These are phyloP conservation scores for Noccaea caerulescens DNA, from an alignment of 345 rosid species.

Conservation along the genomic window DNA sequence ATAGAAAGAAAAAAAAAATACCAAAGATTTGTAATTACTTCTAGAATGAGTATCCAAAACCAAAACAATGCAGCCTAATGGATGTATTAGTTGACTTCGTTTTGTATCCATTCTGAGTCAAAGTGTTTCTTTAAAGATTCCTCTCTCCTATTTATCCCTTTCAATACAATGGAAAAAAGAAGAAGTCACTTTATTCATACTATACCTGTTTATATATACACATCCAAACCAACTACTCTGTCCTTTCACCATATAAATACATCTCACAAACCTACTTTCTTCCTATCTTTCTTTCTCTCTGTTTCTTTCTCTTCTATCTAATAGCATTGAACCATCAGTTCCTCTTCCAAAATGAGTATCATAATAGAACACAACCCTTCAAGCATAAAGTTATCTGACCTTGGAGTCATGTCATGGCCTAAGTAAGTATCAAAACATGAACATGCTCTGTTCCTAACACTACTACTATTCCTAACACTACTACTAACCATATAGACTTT, in stretches of 20 bases:
- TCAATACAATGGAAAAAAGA: constrained; percentile 19
- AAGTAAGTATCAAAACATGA: constrained; percentile 42
- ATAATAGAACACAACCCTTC: constrained; percentile 41
- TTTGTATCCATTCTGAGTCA: constrained; percentile 41
- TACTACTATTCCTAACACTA: constrained; percentile 7
- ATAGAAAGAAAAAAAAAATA: constrained; percentile 4
- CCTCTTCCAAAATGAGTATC: constrained; percentile 40
- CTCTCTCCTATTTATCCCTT: constrained; percentile 36
- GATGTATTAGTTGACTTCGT: constrained; percentile 40
- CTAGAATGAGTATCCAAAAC: constrained; percentile 20
- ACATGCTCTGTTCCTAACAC: constrained; percentile 9
- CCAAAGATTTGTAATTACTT: constrained; percentile 32
- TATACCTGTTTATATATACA: constrained; percentile 35
- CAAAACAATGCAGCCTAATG: constrained; percentile 20
- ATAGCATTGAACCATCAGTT: constrained; percentile 16
- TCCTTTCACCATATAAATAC: constrained; percentile 36
- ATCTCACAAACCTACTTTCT: constrained; percentile 40
- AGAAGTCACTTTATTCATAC: constrained; percentile 42
- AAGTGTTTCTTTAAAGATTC: constrained; percentile 44
- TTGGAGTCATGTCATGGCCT: constrained; percentile 50
- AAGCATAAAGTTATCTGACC: constrained; percentile 43
- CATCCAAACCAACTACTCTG: constrained; percentile 41
- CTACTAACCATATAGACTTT: constrained; percentile 15
- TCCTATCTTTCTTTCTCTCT: constrained; percentile 37
- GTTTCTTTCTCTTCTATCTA: constrained; percentile 21